Conservation (phyloP, 495 filamentous ascomycete genomes). For the Barbatosphaeria neglecta region DNA sequence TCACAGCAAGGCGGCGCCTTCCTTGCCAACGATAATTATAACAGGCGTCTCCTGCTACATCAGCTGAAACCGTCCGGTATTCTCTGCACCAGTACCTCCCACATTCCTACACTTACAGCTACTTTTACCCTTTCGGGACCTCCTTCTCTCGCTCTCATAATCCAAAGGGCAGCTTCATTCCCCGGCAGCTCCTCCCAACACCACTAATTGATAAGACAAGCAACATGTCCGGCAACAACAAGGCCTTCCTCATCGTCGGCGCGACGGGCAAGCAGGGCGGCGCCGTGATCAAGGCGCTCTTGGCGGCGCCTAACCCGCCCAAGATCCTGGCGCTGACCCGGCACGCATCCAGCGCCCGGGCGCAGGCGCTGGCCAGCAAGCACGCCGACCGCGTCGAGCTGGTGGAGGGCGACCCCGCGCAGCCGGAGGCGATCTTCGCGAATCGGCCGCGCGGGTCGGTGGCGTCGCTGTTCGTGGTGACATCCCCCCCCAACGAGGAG, state of each 20-base stretch:
- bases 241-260: slow-evolving; percentile 48
- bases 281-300: slow-evolving; percentile 45
- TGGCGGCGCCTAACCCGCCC: slow-evolving; percentile 28
- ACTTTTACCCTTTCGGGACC: too few relatives aligned
- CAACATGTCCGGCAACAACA: slow-evolving; percentile 2
- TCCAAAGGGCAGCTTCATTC: too few relatives aligned
- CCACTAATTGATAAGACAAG: background rate
- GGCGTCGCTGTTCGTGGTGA: slow-evolving; percentile 39
- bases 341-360: slow-evolving; percentile 38
- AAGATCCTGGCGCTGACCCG: slow-evolving; percentile 62
- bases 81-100: too few relatives aligned
- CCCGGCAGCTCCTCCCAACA: background rate
- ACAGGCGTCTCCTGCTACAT: too few relatives aligned
- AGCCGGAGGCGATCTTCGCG: slow-evolving; percentile 41
- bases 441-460: slow-evolving; percentile 30
- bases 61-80: too few relatives aligned
- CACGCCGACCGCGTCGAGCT: slow-evolving; percentile 31
- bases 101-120: too few relatives aligned
- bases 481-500: slow-evolving; percentile 36
- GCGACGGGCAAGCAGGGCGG: slow-evolving; percentile 67
- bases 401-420: slow-evolving; percentile 45
- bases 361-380: slow-evolving; percentile 34
- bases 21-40: too few relatives aligned
- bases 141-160: too few relatives aligned
- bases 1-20: too few relatives aligned